Conservation (phyloP, 805 yeast species). For the Candida xyloterini region DNA sequence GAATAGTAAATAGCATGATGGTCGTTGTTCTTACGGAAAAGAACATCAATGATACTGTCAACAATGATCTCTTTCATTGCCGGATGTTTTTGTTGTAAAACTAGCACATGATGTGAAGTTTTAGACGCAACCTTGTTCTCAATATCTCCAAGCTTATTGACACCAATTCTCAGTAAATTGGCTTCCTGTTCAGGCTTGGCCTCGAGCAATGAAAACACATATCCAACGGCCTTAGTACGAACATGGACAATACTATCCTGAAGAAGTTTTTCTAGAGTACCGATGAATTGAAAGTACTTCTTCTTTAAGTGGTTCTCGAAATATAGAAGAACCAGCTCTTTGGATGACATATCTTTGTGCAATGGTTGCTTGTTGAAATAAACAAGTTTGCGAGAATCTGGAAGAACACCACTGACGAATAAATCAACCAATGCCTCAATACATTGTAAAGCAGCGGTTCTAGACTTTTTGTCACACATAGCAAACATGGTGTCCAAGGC, state of each 20-base stretch:
- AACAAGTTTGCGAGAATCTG: constrained; percentile 80
- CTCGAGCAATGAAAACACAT: constrained; percentile 74
- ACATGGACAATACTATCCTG: constrained; percentile 91
- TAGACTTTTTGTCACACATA: constrained; percentile 85
- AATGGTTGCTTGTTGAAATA: constrained; percentile 76
- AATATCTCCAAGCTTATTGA: constrained; percentile 89
- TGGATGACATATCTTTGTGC: constrained; percentile 42
- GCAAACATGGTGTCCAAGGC: constrained; percentile 75
- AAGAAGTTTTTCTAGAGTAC: constrained; percentile 72
- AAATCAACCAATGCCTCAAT: constrained; percentile 88
- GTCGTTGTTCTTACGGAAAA: constrained; percentile 72
- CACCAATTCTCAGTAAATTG: constrained; percentile 81
- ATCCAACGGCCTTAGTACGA: constrained; percentile 69
- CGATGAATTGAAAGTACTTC: constrained; percentile 70
- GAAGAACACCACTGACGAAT: constrained; percentile 75
- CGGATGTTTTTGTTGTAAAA: constrained; percentile 87
- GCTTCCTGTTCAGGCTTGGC: constrained; percentile 96
- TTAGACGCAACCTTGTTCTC: constrained; percentile 89
- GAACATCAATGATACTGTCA: constrained; percentile 75
- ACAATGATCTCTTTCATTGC: constrained; percentile 86
- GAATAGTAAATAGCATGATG: constrained; percentile 89
- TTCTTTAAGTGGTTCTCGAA: constrained; percentile 89
- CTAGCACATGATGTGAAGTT: constrained; percentile 75
- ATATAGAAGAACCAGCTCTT: constrained; percentile 67
- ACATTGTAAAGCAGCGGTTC: constrained; percentile 90